A percentile compares a stretch with the other conserved stretches of the same genome.
Conservation (phyloP, 1,284 basidiomycete species). For the Cryptococcus sp. region DNA sequence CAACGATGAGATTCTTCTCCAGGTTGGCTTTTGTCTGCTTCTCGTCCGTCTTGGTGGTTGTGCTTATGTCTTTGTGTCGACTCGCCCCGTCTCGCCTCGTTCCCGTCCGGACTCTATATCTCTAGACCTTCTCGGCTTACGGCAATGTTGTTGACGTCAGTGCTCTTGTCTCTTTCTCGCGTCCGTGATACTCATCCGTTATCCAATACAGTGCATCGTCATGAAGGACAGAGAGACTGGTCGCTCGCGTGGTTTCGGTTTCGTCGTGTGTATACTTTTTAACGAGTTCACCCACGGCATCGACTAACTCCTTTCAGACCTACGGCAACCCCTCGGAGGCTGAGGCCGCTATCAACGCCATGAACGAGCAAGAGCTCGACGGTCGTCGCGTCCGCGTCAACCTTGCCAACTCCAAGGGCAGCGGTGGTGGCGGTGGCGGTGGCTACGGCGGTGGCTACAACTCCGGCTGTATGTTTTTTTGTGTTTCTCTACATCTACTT, state of each 20-base stretch:
- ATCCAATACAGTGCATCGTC: conserved; percentile 71
- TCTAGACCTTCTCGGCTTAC: conserved; percentile 50
- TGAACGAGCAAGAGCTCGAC: conserved; percentile 93
- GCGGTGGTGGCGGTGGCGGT: conserved; percentile 56
- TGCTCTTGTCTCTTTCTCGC: conserved; percentile 20
- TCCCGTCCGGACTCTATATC: conserved; percentile 14
- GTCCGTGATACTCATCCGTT: conserved; percentile 4
- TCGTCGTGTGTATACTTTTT: conserved; percentile 61
- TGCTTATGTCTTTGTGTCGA: conserved; percentile 60
- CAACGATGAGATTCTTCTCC: conserved; percentile 80
- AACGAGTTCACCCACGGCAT: not conserved
- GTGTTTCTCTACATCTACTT: not conserved
- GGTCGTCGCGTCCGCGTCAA: conserved; percentile 88
- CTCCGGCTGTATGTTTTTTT: conserved; percentile 40
- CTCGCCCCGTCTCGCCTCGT: conserved; percentile 22
- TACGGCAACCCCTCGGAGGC: conserved; percentile 69
- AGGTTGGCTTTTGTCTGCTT: conserved; percentile 60
- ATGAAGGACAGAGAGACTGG: conserved; percentile 98
- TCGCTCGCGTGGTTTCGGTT: conserved; percentile 94
- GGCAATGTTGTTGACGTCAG: conserved; percentile 52
- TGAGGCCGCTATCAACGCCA: conserved; percentile 69
- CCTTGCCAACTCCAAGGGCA: conserved; percentile 82
- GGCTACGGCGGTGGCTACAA: conserved; percentile 48
- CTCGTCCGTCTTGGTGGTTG: conserved; percentile 64
- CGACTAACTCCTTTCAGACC: conserved; percentile 54